Percentiles rank a stretch among this genome's conserved stretches.
Evolutionary conservation across 345 rosid species (phyloP).

Genomic region (Eucalyptus urophylla): DNA sequence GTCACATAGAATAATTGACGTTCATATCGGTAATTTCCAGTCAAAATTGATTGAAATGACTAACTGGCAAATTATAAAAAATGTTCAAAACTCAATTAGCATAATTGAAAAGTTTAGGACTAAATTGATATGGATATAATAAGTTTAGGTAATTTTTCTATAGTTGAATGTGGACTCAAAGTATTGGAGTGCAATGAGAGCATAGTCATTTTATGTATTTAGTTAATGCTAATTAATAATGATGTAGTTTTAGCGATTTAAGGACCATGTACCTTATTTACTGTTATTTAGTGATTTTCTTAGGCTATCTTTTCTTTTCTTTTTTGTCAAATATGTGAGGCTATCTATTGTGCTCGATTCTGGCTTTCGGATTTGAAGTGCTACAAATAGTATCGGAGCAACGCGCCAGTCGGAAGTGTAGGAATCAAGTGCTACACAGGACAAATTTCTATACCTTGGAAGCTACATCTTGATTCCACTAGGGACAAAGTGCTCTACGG

Average conservation of each 20-base stretch:
- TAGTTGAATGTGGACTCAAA: neutral
- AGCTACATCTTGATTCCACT: neutral
- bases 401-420: neutral
- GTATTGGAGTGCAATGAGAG: neutral
- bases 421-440: neutral
- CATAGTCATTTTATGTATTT: neutral
- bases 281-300: neutral
- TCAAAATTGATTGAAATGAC: no score
- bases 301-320: no score
- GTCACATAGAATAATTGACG: fast-evolving
- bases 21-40: fast-evolving
- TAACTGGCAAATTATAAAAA: no score
- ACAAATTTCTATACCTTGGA: neutral
- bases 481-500: neutral
- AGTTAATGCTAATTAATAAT: neutral
- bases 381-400: neutral
- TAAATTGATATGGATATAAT: no score
- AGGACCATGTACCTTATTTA: neutral
- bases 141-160: neutral
- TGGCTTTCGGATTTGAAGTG: neutral
- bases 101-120: no score
- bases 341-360: neutral
- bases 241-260: neutral
- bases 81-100: no score
- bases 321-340: neutral